Conservation (phyloP, 371 early-diverging fungal species). For the Capillidium heterosporum region DNA sequence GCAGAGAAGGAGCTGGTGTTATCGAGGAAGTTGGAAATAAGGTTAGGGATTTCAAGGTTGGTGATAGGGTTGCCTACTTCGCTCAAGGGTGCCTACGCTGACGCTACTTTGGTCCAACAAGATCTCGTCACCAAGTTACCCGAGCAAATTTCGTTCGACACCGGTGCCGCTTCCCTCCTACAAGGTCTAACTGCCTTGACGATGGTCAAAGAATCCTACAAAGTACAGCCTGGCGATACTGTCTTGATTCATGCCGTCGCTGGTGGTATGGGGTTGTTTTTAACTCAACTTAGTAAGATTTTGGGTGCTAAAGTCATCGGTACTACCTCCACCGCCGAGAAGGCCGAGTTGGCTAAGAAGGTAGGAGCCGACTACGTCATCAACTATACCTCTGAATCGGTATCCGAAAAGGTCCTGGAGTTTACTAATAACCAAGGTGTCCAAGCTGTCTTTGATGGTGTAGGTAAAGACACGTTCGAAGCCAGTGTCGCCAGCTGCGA, state of each 20-base stretch:
- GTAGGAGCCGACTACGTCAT: constrained; percentile 67
- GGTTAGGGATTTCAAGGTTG: constrained; percentile 46
- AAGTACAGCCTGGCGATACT: constrained; percentile 53
- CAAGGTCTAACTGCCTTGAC: constrained; percentile 72
- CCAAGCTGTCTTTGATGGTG: constrained; percentile 78
- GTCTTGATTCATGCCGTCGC: constrained; percentile 83
- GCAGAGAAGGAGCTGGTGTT: constrained; percentile 73
- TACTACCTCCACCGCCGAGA: constrained; percentile 64
- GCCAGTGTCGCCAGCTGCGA: constrained; percentile 42
- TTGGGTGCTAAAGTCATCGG: constrained; percentile 81
- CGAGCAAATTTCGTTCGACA: constrained; percentile 30
- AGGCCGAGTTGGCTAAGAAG: constrained; percentile 48
- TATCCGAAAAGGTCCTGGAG: constrained; percentile 31
- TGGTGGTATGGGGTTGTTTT: constrained; percentile 69
- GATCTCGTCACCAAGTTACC: constrained; percentile 29
- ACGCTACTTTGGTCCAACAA: constrained; percentile 40
- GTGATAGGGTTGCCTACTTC: constrained; percentile 70
- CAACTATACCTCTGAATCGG: constrained; percentile 41
- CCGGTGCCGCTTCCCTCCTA: constrained; percentile 40
- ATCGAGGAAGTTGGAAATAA: constrained; percentile 52
- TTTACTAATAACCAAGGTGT: constrained; percentile 53
- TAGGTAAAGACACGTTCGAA: constrained; percentile 78
- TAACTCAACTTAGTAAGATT: constrained; percentile 52
- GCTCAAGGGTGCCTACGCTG: constrained; percentile 49
- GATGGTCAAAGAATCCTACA: constrained; percentile 49